These are phyloP conservation scores for Monosporascus sp. DNA, from an alignment of 2,329 filamentous ascomycete species.

Conservation along the genomic window DNA sequence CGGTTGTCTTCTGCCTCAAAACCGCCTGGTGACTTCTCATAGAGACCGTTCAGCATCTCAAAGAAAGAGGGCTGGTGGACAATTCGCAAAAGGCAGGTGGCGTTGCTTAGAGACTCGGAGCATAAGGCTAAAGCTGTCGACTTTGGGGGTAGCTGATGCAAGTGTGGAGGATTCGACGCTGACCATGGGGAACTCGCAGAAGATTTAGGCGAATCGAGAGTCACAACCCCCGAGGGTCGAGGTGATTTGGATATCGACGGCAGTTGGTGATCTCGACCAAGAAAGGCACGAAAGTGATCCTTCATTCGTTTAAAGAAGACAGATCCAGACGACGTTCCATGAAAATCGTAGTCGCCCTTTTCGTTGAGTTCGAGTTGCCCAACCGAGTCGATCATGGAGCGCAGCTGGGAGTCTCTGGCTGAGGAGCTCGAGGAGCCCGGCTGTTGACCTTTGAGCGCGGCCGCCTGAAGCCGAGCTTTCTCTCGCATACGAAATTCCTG, in stretches of 20 bases:
- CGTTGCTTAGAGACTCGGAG: constrained; percentile 32
- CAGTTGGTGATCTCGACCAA: constrained; percentile 58
- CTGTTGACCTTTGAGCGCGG: constrained; percentile 33
- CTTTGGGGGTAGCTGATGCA: constrained; percentile 64
- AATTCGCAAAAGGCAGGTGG: constrained; percentile 45
- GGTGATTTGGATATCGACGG: constrained; percentile 52
- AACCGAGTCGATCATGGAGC: constrained; percentile 92
- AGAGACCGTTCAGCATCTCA: constrained; percentile 60
- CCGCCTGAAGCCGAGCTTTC: constrained; percentile 40
- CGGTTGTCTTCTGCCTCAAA: constrained; percentile 51
- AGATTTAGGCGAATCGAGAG: constrained; percentile 66
- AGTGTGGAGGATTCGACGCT: constrained; percentile 40
- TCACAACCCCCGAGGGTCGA: constrained; percentile 42
- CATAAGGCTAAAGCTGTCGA: constrained; percentile 42
- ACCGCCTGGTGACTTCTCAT: constrained; percentile 51
- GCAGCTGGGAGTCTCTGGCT: constrained; percentile 61
- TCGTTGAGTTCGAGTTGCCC: constrained; percentile 90
- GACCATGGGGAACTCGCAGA: constrained; percentile 59
- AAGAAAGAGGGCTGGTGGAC: constrained; percentile 69
- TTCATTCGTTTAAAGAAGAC: constrained; percentile 85
- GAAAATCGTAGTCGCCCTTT: constrained; percentile 88
- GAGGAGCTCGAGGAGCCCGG: constrained; percentile 17
- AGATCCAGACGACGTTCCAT: constrained; percentile 85
- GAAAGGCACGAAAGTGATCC: constrained; percentile 75
- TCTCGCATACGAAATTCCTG: constrained; percentile 59